Evolutionary conservation across 352 stramenopile species (phyloP).

Genomic region (Pilasporangium apinafurcum): DNA sequence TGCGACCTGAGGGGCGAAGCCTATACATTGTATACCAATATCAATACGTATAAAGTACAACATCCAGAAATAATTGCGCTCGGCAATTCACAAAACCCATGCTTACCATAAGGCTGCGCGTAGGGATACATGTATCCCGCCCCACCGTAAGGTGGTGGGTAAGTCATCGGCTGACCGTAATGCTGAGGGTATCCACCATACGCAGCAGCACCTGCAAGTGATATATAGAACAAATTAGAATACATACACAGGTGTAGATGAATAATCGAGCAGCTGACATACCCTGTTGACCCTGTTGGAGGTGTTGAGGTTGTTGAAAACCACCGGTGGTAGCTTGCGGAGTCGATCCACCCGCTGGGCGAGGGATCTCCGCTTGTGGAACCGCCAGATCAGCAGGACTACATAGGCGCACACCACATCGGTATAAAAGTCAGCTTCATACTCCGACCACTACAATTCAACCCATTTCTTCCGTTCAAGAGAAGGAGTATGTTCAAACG

Average conservation of each 20-base stretch:
- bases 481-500: no score
- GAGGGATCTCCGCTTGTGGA: slow-evolving; percentile 28
- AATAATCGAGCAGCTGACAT: background rate
- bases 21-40: slow-evolving; percentile 26
- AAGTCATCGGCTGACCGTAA: slow-evolving; percentile 76
- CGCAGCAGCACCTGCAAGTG: slow-evolving; percentile 16
- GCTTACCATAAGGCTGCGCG: slow-evolving; percentile 70
- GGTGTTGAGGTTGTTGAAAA: slow-evolving; percentile 25
- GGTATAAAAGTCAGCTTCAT: background rate
- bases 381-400: slow-evolving; percentile 50
- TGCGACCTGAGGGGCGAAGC: slow-evolving; percentile 78
- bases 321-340: slow-evolving; percentile 19
- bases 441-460: no score
- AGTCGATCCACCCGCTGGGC: slow-evolving; percentile 11
- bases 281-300: slow-evolving; percentile 39
- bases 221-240: background rate
- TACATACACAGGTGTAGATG: background rate
- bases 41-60: no score
- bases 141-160: slow-evolving; percentile 61
- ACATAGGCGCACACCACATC: background rate
- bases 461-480: no score
- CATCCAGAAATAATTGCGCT: background rate
- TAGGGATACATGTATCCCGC: slow-evolving; percentile 85
- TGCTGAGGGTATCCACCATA: slow-evolving; percentile 72
- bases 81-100: background rate